Conservation (phyloP, 2,329 filamentous ascomycete genomes). For the Phoma sp. region DNA sequence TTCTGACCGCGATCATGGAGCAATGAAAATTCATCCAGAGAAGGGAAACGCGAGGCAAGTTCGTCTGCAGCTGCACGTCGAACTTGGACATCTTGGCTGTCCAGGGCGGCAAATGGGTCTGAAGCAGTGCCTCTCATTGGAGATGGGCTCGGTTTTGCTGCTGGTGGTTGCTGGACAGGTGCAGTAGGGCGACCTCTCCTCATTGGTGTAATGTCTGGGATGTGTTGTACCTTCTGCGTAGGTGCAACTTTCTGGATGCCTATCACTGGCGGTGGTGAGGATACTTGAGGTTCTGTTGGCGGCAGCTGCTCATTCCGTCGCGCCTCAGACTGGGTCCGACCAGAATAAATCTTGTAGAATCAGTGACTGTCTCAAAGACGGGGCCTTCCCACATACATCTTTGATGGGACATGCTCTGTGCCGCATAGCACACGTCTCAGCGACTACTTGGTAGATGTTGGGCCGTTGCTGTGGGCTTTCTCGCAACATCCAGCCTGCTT, state of each 20-base stretch:
- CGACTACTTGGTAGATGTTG: constrained; percentile 92
- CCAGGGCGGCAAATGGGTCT: constrained; percentile 91
- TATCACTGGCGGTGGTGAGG: constrained; percentile 65
- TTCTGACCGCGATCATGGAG: constrained; percentile 83
- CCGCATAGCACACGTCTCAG: constrained; percentile 87
- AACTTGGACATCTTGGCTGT: constrained; percentile 64
- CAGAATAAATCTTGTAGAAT: constrained; percentile 56
- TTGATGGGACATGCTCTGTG: constrained; percentile 84
- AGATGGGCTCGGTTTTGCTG: constrained; percentile 67
- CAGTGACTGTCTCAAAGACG: constrained; percentile 19
- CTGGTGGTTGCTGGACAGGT: constrained; percentile 51
- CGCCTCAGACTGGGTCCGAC: constrained; percentile 68
- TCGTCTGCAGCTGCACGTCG: constrained; percentile 71
- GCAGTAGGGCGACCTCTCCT: constrained; percentile 77
- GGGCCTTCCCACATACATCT: constrained; percentile 65
- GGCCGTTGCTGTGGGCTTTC: constrained; percentile 81
- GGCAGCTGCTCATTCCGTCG: constrained; percentile 67
- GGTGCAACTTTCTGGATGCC: constrained; percentile 84
- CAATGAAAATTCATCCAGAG: constrained; percentile 89
- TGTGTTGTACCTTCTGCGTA: constrained; percentile 69
- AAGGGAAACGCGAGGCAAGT: constrained; percentile 83
- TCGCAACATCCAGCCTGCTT: constrained; percentile 83
- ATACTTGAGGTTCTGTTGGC: constrained; percentile 58
- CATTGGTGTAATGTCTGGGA: constrained; percentile 95
- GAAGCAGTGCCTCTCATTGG: constrained; percentile 71